A percentile compares a stretch with the other conserved stretches of the same genome.
Evolutionary conservation across 163 green algal species (phyloP).

Genomic region (Trebouxiophyceae sp.): DNA sequence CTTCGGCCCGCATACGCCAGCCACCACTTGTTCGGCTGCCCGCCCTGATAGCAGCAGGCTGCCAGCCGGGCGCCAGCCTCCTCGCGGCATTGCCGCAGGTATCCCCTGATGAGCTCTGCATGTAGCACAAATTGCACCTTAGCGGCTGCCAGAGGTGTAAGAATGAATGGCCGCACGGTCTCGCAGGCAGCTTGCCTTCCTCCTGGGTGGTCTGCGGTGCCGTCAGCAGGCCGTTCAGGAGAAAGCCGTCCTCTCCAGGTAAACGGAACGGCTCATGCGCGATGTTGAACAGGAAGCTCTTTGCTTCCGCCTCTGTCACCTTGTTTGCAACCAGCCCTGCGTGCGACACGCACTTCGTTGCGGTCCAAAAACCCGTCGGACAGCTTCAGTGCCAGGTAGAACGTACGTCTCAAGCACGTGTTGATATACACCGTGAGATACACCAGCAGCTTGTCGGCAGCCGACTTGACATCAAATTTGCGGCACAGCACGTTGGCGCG

Average conservation of each 20-base stretch:
- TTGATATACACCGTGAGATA: constrained; percentile 14
- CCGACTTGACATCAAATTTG: constrained; percentile 8
- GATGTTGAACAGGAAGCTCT: constrained; percentile 17
- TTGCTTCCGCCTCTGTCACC: constrained; percentile 14
- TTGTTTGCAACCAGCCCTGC: constrained; percentile 6
- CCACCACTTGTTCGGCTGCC: constrained; percentile 28
- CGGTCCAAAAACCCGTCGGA: too few relatives aligned
- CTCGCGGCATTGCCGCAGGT: constrained; percentile 34
- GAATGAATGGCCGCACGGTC: too few relatives aligned
- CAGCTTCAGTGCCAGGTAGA: too few relatives aligned
- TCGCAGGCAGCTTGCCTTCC: too few relatives aligned
- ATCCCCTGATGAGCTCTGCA: constrained; percentile 26
- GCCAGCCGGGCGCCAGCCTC: constrained; percentile 19
- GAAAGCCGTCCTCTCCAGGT: constrained; percentile 31
- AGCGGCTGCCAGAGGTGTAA: too few relatives aligned
- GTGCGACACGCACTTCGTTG: too few relatives aligned
- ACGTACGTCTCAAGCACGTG: too few relatives aligned
- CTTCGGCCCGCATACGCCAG: constrained; percentile 25
- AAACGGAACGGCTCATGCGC: constrained; percentile 30
- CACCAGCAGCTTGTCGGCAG: constrained; percentile 18
- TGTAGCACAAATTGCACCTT: too few relatives aligned
- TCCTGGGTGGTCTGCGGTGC: constrained; percentile 18
- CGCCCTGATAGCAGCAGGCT: constrained; percentile 13
- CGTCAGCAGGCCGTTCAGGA: constrained; percentile 20
- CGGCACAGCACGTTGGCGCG: constrained; percentile 9